Conservation (phyloP, 805 yeast genomes). For the Lipomyces chichibuensis region DNA sequence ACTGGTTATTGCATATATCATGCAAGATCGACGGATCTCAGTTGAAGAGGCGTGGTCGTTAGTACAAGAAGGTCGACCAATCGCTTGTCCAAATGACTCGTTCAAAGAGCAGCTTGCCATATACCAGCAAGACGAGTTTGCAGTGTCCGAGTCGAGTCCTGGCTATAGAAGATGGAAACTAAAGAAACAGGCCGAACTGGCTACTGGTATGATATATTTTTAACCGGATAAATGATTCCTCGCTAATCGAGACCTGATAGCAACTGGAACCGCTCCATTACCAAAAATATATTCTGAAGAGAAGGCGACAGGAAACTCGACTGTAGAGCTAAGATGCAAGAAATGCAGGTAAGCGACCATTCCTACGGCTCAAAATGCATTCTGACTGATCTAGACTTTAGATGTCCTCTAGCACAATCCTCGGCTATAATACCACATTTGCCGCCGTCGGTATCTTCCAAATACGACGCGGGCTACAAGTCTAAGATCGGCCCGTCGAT, state of each 20-base stretch:
- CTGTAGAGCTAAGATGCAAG: constrained; percentile 63
- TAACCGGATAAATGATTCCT: neutral
- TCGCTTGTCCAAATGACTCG: constrained; percentile 70
- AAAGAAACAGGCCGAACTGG: constrained; percentile 39
- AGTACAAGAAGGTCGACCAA: constrained; percentile 63
- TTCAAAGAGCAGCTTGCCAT: constrained; percentile 73
- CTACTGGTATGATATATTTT: constrained; percentile 39
- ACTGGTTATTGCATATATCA: constrained; percentile 81
- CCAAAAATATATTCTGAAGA: constrained; percentile 49
- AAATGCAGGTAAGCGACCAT: constrained; percentile 62
- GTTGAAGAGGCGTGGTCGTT: constrained; percentile 71
- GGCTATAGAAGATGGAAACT: constrained; percentile 49
- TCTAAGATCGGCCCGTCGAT: constrained; percentile 30
- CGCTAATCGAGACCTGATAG: constrained; percentile 3
- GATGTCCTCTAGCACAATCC: constrained; percentile 64
- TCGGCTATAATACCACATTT: constrained; percentile 65
- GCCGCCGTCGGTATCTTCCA: constrained; percentile 12
- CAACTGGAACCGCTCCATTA: constrained; percentile 38
- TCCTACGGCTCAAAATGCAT: neutral
- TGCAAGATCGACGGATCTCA: constrained; percentile 69
- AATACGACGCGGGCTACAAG: constrained; percentile 2
- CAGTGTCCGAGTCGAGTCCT: constrained; percentile 41
- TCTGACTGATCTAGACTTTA: constrained; percentile 45
- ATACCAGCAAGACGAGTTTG: constrained; percentile 53
- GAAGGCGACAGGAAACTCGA: constrained; percentile 15